These are phyloP conservation scores for Saussurea involucrata DNA, from an alignment of 129 eudicot genomes.

Conservation along the genomic window DNA sequence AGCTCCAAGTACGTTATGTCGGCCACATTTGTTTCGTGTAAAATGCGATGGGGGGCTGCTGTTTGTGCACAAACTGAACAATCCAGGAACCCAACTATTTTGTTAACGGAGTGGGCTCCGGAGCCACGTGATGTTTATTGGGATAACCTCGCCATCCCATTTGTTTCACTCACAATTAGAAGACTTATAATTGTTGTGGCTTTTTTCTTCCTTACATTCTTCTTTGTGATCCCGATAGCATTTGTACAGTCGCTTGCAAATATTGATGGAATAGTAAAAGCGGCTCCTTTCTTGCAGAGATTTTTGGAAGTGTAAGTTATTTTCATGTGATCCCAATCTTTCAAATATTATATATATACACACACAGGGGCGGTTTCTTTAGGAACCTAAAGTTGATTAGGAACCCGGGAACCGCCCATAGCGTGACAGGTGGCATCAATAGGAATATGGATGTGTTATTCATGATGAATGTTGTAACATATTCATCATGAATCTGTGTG, in stretches of 20 bases:
- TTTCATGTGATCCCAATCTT: not conserved
- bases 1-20: conserved; percentile 63
- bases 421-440: too few relatives aligned
- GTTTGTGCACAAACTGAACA: conserved; percentile 93
- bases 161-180: conserved; percentile 68
- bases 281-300: conserved; percentile 56
- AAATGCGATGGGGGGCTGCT: conserved; percentile 90
- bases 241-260: conserved; percentile 81
- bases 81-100: conserved; percentile 72
- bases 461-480: too few relatives aligned
- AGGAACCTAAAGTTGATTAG: too few relatives aligned
- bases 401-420: too few relatives aligned
- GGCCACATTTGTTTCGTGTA: conserved; percentile 84
- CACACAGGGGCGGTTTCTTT: too few relatives aligned
- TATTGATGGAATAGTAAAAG: conserved; percentile 69
- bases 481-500: too few relatives aligned
- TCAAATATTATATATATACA: too few relatives aligned
- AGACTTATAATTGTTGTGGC: conserved; percentile 62
- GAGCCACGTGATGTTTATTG: conserved; percentile 94
- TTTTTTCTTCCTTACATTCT: conserved; percentile 85
- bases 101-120: conserved; percentile 95
- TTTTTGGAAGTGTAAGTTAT: conserved; percentile 60
- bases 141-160: conserved; percentile 83
- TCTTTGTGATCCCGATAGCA: conserved; percentile 83
- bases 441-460: too few relatives aligned